Percentiles rank a stretch among this genome's conserved stretches.
phyloP scores from a whole-genome alignment of 768 basidiomycete genomes.

The Rossbeevera mucosa region DNA sequence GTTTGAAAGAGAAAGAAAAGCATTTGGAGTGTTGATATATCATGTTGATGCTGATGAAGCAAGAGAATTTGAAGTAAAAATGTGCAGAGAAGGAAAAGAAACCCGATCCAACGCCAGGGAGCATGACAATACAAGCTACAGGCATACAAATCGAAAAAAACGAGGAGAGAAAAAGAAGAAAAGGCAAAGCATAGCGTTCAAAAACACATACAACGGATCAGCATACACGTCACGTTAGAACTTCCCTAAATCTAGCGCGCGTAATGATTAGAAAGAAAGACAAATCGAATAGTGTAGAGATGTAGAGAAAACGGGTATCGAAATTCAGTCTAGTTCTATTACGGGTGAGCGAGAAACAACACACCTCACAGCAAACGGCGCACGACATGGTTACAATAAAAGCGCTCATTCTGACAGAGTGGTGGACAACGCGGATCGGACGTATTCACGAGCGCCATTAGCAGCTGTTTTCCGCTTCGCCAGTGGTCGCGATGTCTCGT shows the following conservation, averaged over 20 bases:
- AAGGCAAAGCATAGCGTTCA: slow-evolving; percentile 20
- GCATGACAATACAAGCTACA: slow-evolving; percentile 23
- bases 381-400: slow-evolving; percentile 10
- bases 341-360: slow-evolving; percentile 9
- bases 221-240: slow-evolving; percentile 22
- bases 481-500: slow-evolving; percentile 36
- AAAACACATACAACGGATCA: slow-evolving; percentile 17
- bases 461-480: slow-evolving; percentile 32
- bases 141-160: slow-evolving; percentile 22
- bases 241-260: slow-evolving; percentile 9
- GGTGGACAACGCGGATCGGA: slow-evolving; percentile 29
- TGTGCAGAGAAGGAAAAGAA: slow-evolving; percentile 5
- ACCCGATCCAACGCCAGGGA: slow-evolving; percentile 1
- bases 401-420: slow-evolving; percentile 11
- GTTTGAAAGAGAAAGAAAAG: background rate
- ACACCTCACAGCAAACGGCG: slow-evolving; percentile 23
- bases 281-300: slow-evolving; percentile 10
- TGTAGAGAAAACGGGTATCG: slow-evolving; percentile 8
- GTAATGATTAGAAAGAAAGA: slow-evolving; percentile 6
- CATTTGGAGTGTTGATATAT: background rate
- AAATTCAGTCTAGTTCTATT: slow-evolving; percentile 22
- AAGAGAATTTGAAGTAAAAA: background rate
- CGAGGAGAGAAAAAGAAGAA: slow-evolving; percentile 2
- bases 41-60: slow-evolving; percentile 8
- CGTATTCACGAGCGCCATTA: slow-evolving; percentile 17